Percentiles rank a stretch among this genome's conserved stretches.
These are phyloP conservation scores for maize (Zea mays) DNA, from an alignment of 176 grass and related monocot species.

Conservation along the genomic window Zm-B73-REFERENCE-NAM-5.0 NC_050102.1:174221001-174221500, in stretches of 20 bases:
- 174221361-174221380: conserved; percentile 96
- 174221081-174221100: conserved; percentile 6
- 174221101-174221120: not conserved
- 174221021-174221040: conserved; percentile 97
- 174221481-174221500: conserved; percentile 93
- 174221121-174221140: not conserved
- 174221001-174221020: conserved; percentile 90
- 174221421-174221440: not conserved
- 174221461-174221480: conserved; percentile 32
- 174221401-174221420: conserved; percentile 42
- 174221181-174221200: conserved; percentile 61
- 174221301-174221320: conserved; percentile 95
- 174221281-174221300: conserved; percentile 90
- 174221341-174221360: conserved; percentile 90
- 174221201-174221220: conserved; percentile 83
- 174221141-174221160: conserved; percentile 2
- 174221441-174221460: conserved; percentile 27
- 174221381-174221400: conserved; percentile 94
- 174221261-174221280: conserved; percentile 84
- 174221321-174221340: conserved; percentile 76
- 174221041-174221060: conserved; percentile 96
- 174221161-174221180: not conserved
- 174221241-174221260: conserved; percentile 94
- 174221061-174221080: conserved; percentile 97
- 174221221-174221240: conserved; percentile 95